phyloP scores from a whole-genome alignment of 1,284 basidiomycete genomes.

The Malassezia obtusa region DNA sequence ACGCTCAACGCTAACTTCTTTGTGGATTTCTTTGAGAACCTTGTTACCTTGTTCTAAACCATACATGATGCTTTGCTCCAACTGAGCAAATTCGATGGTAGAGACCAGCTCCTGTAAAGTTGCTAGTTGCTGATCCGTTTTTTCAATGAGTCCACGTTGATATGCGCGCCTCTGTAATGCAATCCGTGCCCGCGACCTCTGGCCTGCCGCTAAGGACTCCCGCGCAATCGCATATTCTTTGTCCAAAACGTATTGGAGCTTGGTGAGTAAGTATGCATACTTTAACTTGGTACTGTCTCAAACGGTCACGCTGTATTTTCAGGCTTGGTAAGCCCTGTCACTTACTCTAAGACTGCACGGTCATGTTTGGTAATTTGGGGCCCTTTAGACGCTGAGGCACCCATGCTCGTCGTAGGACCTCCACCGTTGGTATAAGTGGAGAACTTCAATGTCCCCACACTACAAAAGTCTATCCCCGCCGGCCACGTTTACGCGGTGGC shows the following conservation, averaged over 20 bases:
- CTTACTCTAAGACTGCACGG: conserved; percentile 83
- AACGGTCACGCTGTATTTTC: conserved; percentile 88
- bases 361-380: conserved; percentile 82
- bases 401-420: conserved; percentile 20
- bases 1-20: conserved; percentile 78
- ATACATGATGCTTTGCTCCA: conserved; percentile 83
- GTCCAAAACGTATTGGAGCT: conserved; percentile 80
- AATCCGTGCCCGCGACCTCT: conserved; percentile 75
- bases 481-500: conserved; percentile 13
- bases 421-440: background rate
- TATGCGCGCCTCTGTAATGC: conserved; percentile 83
- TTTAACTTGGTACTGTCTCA: conserved; percentile 88
- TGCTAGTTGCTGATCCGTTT: conserved; percentile 82
- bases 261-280: conserved; percentile 50
- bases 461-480: conserved; percentile 3
- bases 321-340: conserved; percentile 54
- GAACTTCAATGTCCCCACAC: background rate
- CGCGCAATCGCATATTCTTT: conserved; percentile 82
- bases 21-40: conserved; percentile 83
- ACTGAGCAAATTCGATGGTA: conserved; percentile 87
- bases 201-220: conserved; percentile 65
- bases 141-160: conserved; percentile 73
- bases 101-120: conserved; percentile 83
- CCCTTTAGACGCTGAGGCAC: conserved; percentile 25
- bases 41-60: conserved; percentile 86